phyloP scores from a whole-genome alignment of 2,329 filamentous ascomycete genomes.

The Trichophyton mentagrophytes region DNA sequence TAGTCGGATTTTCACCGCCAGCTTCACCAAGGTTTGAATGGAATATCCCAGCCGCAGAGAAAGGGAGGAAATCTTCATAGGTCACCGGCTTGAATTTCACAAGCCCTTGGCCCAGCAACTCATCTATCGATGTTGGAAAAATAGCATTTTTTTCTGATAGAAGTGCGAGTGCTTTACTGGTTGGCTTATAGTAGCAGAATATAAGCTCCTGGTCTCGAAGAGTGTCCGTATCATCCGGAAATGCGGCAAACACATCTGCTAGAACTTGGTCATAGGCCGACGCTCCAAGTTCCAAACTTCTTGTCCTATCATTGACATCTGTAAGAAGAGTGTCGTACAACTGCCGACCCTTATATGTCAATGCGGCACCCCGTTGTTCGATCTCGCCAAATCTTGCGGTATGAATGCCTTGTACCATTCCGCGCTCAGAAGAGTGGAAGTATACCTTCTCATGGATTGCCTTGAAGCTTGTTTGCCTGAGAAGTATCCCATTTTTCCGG shows the following conservation, averaged over 20 bases:
- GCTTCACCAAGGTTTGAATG: slow-evolving; percentile 29
- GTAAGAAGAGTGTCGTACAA: slow-evolving; percentile 37
- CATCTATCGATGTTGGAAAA: slow-evolving; percentile 12
- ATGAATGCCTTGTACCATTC: slow-evolving; percentile 28
- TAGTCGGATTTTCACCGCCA: neutral
- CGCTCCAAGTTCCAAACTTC: slow-evolving; percentile 9
- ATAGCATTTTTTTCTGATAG: neutral
- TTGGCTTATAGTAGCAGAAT: slow-evolving; percentile 29
- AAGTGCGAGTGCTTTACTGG: slow-evolving; percentile 6
- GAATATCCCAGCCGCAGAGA: slow-evolving; percentile 43
- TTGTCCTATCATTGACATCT: slow-evolving; percentile 9
- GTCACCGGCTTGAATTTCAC: slow-evolving; percentile 35
- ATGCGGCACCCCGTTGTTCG: slow-evolving; percentile 40
- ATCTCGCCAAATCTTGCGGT: slow-evolving; percentile 43
- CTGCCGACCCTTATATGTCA: slow-evolving; percentile 35
- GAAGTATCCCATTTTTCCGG: slow-evolving; percentile 34
- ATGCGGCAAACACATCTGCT: slow-evolving; percentile 23
- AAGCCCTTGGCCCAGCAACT: slow-evolving; percentile 24
- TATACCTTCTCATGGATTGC: slow-evolving; percentile 38
- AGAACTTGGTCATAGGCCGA: slow-evolving; percentile 16
- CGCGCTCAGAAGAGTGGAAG: slow-evolving; percentile 22
- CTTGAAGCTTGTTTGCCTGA: slow-evolving; percentile 43
- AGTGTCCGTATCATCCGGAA: slow-evolving; percentile 33
- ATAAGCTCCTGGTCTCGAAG: slow-evolving; percentile 27
- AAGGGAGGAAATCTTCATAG: slow-evolving; percentile 44